Evolutionary conservation across 805 yeast species (phyloP), one percentile per base, ranked within the genome.

Genomic region (Candida maris): DNA sequence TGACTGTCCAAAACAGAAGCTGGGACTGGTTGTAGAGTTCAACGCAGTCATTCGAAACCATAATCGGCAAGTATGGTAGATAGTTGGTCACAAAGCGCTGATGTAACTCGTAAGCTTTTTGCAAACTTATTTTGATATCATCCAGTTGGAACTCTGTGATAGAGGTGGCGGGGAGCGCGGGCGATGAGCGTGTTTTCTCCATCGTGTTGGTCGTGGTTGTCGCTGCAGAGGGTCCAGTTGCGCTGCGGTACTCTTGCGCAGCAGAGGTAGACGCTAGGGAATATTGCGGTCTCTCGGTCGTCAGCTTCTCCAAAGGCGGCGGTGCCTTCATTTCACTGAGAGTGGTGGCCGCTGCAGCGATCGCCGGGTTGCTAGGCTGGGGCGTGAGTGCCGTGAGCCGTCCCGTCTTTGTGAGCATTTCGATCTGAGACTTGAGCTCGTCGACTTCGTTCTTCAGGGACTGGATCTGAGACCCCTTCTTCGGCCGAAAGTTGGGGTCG

Each of bases 381-480:
- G 81, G 52, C 3, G 81, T 86, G 39, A 79, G 79, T 0, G 87
- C 77, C 27, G 83, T 73, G 4, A 83, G 58, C 18, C 75, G 71
- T 60, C 82, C 91, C 63, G 79, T 82, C 54, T 77, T 71, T 26
- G 76, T 71, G 30, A 80, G 59, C 59, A 73, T 70, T 51, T 81
- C 86, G 48, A 84, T 79, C 64, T 83, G 80, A 27, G 81, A 69
- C 49, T 81, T 79, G 46, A 87, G 63, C 47, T 82, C 91, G 52
- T 84, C 89, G 5, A 87, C 88, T 49, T 89, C 97, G 49, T 84
- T 85, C 48, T 88, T 73, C 50, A 89, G 65, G 36, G 81, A 72
- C 50, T 87, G 95, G 19, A 88, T 79, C 58, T 88, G 96, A 2
- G 91, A 81, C 1, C 96, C 96, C 59, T 87, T 88, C 49, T 85